Evolutionary conservation across 1,284 basidiomycete genomes (phyloP).

Genomic region (Papiliotrema nemorosa): DNA sequence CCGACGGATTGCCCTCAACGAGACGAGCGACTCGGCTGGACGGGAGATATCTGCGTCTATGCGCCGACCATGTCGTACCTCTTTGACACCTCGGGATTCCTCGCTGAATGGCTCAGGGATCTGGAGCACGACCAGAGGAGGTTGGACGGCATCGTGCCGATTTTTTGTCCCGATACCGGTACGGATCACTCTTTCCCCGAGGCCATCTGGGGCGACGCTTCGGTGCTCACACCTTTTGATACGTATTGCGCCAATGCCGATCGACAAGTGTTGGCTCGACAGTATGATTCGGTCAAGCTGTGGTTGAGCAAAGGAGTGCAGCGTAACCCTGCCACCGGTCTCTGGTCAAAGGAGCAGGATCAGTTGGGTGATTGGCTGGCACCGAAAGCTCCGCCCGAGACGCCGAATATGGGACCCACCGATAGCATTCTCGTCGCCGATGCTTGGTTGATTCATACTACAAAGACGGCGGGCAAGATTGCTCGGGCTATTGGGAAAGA

Average conservation of each 20-base stretch:
- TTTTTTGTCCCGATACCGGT: constrained; percentile 28
- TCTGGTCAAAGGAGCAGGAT: constrained; percentile 16
- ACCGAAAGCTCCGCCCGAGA: constrained; percentile 26
- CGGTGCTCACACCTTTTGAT: constrained; percentile 27
- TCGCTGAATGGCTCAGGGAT: constrained; percentile 37
- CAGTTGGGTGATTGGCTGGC: constrained; percentile 42
- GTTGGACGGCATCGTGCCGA: constrained; percentile 20
- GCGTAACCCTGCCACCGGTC: constrained; percentile 11
- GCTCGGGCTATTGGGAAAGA: constrained; percentile 22
- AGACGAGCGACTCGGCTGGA: constrained; percentile 46
- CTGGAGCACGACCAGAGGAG: constrained; percentile 22
- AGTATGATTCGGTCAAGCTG: constrained; percentile 27
- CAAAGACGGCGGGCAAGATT: constrained; percentile 19
- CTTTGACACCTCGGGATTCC: constrained; percentile 29
- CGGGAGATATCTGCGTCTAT: constrained; percentile 38
- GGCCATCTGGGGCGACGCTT: constrained; percentile 32
- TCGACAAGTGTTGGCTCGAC: constrained; percentile 14
- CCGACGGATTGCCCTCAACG: constrained; percentile 25
- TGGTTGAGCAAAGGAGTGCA: constrained; percentile 39
- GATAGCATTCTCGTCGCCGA: constrained; percentile 31
- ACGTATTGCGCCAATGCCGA: constrained; percentile 28
- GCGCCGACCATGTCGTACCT: constrained; percentile 33
- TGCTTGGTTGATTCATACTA: constrained; percentile 33
- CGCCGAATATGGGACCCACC: constrained; percentile 18
- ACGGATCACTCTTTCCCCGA: constrained; percentile 8